These are phyloP conservation scores for Astrocystis sublimbata DNA, from an alignment of 495 filamentous ascomycete species.

Conservation along the genomic window DNA sequence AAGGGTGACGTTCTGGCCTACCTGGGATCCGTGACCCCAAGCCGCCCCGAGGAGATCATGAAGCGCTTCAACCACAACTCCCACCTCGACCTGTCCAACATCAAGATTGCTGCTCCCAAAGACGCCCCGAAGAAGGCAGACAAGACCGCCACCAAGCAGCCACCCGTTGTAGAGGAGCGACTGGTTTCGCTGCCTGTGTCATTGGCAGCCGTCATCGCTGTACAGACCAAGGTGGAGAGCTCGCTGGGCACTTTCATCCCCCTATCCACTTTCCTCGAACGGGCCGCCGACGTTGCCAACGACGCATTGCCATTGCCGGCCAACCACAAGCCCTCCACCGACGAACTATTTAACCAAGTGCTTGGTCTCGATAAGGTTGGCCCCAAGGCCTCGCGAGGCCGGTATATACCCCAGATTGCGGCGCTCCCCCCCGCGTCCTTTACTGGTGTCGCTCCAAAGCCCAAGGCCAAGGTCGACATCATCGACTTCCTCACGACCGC, in stretches of 20 bases:
- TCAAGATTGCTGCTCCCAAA: slow-evolving; percentile 72
- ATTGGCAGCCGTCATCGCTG: slow-evolving; percentile 70
- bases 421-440: slow-evolving; percentile 48
- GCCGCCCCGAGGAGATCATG: slow-evolving; percentile 69
- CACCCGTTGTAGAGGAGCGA: slow-evolving; percentile 47
- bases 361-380: slow-evolving; percentile 64
- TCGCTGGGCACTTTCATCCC: slow-evolving; percentile 77
- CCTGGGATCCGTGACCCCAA: slow-evolving; percentile 69
- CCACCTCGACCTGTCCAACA: slow-evolving; percentile 91
- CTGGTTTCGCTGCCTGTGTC: slow-evolving; percentile 72
- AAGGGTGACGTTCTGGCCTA: slow-evolving; percentile 96
- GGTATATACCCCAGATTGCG: slow-evolving; percentile 74
- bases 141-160: slow-evolving; percentile 36
- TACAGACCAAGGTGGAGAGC: slow-evolving; percentile 75
- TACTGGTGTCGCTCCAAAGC: slow-evolving; percentile 33
- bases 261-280: slow-evolving; percentile 80
- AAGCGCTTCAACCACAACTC: slow-evolving; percentile 68
- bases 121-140: slow-evolving; percentile 49
- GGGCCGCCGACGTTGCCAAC: slow-evolving; percentile 83
- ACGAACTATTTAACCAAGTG: slow-evolving; percentile 87
- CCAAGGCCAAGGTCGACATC: slow-evolving; percentile 59
- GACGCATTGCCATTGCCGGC: slow-evolving; percentile 71
- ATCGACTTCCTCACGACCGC: slow-evolving; percentile 73
- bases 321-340: slow-evolving; percentile 60
- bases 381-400: slow-evolving; percentile 49